phyloP scores from a whole-genome alignment of 208 protist species.

The Leishmania major region DNA sequence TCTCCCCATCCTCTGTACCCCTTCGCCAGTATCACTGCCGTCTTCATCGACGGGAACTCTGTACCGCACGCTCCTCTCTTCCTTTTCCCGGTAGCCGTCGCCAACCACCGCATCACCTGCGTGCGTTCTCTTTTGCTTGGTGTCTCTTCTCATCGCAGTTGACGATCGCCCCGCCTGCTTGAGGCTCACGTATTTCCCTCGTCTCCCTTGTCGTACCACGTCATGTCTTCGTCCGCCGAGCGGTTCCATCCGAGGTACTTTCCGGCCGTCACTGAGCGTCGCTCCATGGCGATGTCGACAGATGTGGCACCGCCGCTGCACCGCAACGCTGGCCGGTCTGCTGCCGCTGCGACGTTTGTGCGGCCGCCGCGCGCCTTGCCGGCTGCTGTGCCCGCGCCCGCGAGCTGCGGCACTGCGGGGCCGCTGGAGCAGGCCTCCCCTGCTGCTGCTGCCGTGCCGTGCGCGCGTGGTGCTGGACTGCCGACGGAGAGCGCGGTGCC shows the following conservation, averaged over 20 bases:
- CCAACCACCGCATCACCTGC: not conserved
- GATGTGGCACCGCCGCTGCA: not conserved
- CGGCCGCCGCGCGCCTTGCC: slow-evolving; percentile 57
- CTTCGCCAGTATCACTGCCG: not conserved
- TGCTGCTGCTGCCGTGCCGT: slow-evolving; percentile 5
- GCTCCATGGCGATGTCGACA: not conserved
- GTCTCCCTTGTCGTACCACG: not conserved
- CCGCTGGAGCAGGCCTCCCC: not conserved
- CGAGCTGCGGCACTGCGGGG: not conserved
- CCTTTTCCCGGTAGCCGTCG: not conserved
- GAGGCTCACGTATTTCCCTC: not conserved
- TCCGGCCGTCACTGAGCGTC: not conserved
- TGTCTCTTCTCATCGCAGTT: not conserved
- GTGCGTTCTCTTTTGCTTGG: not conserved
- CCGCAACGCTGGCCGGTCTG: slow-evolving; percentile 3
- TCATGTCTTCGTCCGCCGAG: slow-evolving; percentile 9
- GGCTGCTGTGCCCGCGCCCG: not conserved
- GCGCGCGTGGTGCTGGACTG: slow-evolving; percentile 14
- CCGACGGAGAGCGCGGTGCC: slow-evolving; percentile 30
- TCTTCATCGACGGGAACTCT: not conserved
- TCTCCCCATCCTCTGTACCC: not conserved
- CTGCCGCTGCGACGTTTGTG: slow-evolving; percentile 53
- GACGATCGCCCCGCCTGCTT: not conserved
- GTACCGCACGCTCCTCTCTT: not conserved
- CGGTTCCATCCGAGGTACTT: too few relatives aligned